Percentiles rank a stretch among this genome's conserved stretches.
Evolutionary conservation across 1,284 basidiomycete species (phyloP).

Genomic region (Abortiporus biennis): DNA sequence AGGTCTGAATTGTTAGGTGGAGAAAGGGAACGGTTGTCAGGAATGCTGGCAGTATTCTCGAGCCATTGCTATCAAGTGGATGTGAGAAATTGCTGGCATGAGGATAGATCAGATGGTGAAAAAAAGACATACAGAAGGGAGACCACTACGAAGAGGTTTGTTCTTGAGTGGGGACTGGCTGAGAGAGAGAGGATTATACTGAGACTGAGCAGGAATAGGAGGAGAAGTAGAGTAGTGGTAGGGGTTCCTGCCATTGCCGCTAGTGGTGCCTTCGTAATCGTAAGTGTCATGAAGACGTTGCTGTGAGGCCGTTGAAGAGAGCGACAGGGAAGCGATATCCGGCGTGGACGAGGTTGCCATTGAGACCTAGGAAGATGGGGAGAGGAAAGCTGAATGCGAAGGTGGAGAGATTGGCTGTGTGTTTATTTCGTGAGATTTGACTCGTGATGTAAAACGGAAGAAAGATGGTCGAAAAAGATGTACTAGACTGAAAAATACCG

Average conservation of each 20-base stretch:
- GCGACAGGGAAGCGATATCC: constrained; percentile 69
- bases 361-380: too few relatives aligned
- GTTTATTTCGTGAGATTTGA: constrained; percentile 15
- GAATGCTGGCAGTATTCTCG: constrained; percentile 43
- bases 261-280: constrained; percentile 63
- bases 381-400: constrained; percentile 8
- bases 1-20: constrained; percentile 81
- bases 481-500: constrained; percentile 11
- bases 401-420: constrained; percentile 8
- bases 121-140: constrained; percentile 55
- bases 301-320: constrained; percentile 53
- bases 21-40: constrained; percentile 74
- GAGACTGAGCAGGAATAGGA: constrained; percentile 56
- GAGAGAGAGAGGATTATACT: constrained; percentile 57
- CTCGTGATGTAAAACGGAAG: constrained; percentile 14
- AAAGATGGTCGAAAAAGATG: constrained; percentile 6
- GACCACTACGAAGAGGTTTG: constrained; percentile 58
- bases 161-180: constrained; percentile 67
- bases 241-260: constrained; percentile 44
- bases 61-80: constrained; percentile 89
- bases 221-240: constrained; percentile 69
- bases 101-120: constrained; percentile 7
- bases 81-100: too few relatives aligned
- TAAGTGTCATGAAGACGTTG: constrained; percentile 81
- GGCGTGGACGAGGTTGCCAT: constrained; percentile 63